Base-by-base conservation (phyloP, 345 rosid genomes). In the Brassica cretica region DNA sequence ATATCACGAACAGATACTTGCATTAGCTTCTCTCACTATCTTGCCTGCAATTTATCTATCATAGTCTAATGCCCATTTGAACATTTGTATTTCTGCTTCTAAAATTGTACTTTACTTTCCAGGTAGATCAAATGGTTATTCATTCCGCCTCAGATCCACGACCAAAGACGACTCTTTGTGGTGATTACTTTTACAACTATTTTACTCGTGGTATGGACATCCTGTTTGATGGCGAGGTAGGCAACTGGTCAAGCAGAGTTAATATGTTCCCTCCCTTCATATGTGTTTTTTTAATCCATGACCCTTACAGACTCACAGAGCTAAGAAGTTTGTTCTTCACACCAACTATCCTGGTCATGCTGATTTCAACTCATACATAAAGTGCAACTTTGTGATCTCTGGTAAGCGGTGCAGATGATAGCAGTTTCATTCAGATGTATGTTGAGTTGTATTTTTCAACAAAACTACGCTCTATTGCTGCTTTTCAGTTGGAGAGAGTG, bases 121-220 rank as follows among this genome's bases (percentile, higher is more conserved):
- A 95, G 98, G 97, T 95, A 7, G 99, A 91, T 81, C 98, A 95
- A 84, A 95, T 95, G 99, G 93, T 93, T 46, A 93, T 95, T 79
- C 99, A 95, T 77, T 95, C 98, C 35, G 92, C 97, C 1, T 88
- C 91, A 6, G 97, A 95, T 71, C 93, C 90, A 44, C 91, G 88
- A 6, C 99, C 98, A 10, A 81, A 90, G 55, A 87, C 93, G 70
- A 91, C 98, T 1, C 86, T 90, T 18, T 93, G 98, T 82, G 97
- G 91, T 25, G 99, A 95, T 84, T 95, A 95, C 83, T 95, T 95
- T 82, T 93, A 91, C 84, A 93, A 95, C 80, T 95, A 93, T 71
- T 95, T 88, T 76, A 85, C 99, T 70, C 99, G 99, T 66, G 99
- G 98, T 15, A 82, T 95, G 76, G 98, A 93, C 82, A 93, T 95